Percentiles rank a stretch among this genome's conserved stretches.
Conservation (phyloP, 805 yeast species). For the Ogataea nonfermentans region DNA sequence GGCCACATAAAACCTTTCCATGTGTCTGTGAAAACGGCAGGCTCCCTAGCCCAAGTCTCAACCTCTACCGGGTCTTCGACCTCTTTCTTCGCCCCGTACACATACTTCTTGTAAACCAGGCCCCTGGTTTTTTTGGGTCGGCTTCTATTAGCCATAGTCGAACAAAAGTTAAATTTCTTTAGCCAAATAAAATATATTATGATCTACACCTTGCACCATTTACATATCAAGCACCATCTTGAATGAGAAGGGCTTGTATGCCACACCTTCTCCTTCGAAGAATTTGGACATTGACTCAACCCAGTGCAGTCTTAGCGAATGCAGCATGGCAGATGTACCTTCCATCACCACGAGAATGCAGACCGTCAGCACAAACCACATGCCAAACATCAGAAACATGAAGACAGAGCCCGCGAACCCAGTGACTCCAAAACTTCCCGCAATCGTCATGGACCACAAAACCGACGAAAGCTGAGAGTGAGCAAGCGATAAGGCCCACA, state of each 20-base stretch:
- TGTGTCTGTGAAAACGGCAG: neutral
- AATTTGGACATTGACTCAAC: slow-evolving; percentile 98
- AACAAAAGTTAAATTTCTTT: slow-evolving; percentile 1
- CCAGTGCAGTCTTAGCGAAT: slow-evolving; percentile 98
- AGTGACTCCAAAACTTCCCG: slow-evolving; percentile 65
- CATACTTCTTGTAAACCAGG: slow-evolving; percentile 70
- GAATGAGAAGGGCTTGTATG: slow-evolving; percentile 87
- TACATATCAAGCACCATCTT: slow-evolving; percentile 14
- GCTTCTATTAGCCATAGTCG: slow-evolving; percentile 75
- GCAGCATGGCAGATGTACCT: slow-evolving; percentile 99
- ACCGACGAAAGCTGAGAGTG: slow-evolving; percentile 96
- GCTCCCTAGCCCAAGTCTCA: slow-evolving; percentile 15
- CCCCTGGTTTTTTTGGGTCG: slow-evolving; percentile 82
- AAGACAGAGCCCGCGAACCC: slow-evolving; percentile 67
- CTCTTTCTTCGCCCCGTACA: slow-evolving; percentile 42
- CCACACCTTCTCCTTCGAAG: slow-evolving; percentile 93
- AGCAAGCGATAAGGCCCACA: slow-evolving; percentile 97
- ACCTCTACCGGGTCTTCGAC: slow-evolving; percentile 30
- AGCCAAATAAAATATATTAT: slow-evolving; percentile 1
- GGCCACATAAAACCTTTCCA: slow-evolving; percentile 43
- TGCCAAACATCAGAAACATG: slow-evolving; percentile 79
- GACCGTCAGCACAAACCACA: slow-evolving; percentile 94
- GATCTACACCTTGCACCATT: slow-evolving; percentile 12
- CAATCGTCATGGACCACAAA: slow-evolving; percentile 93
- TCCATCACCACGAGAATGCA: slow-evolving; percentile 94